phyloP scores from a whole-genome alignment of 1,284 basidiomycete species.

The Laetiporus sulphureus region DNA sequence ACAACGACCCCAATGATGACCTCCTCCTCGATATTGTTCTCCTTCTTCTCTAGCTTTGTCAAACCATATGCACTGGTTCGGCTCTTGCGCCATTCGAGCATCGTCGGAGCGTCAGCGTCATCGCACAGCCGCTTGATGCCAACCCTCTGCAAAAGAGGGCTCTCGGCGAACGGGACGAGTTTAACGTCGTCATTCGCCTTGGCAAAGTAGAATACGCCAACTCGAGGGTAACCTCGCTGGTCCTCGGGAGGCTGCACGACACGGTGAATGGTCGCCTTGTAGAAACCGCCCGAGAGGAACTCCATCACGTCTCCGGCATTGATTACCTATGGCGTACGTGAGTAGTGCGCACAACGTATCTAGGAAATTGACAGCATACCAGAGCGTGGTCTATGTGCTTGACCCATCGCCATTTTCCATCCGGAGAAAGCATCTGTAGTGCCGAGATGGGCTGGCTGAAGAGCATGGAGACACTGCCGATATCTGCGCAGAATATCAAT shows the following conservation, averaged over 20 bases:
- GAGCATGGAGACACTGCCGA: constrained; percentile 47
- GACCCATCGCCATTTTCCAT: constrained; percentile 53
- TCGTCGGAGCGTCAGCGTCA: constrained; percentile 28
- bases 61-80: constrained; percentile 29
- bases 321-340: constrained; percentile 30
- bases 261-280: constrained; percentile 31
- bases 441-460: constrained; percentile 55
- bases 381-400: constrained; percentile 52
- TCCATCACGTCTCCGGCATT: constrained; percentile 55
- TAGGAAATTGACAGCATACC: constrained; percentile 22
- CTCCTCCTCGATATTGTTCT: constrained; percentile 38
- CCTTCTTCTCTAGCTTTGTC: constrained; percentile 22
- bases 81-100: constrained; percentile 31
- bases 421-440: constrained; percentile 46
- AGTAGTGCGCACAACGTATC: neutral
- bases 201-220: constrained; percentile 48
- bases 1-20: constrained; percentile 37
- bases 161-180: constrained; percentile 32
- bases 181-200: constrained; percentile 22
- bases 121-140: constrained; percentile 26
- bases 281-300: constrained; percentile 47
- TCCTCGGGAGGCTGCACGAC: constrained; percentile 41
- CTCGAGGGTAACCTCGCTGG: constrained; percentile 38
- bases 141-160: constrained; percentile 30
- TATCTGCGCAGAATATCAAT: constrained; percentile 29